A percentile compares a stretch with the other conserved stretches of the same genome.
These are phyloP conservation scores for Areca catechu DNA, from an alignment of 176 grass and related monocot species.

Conservation along the genomic window DNA sequence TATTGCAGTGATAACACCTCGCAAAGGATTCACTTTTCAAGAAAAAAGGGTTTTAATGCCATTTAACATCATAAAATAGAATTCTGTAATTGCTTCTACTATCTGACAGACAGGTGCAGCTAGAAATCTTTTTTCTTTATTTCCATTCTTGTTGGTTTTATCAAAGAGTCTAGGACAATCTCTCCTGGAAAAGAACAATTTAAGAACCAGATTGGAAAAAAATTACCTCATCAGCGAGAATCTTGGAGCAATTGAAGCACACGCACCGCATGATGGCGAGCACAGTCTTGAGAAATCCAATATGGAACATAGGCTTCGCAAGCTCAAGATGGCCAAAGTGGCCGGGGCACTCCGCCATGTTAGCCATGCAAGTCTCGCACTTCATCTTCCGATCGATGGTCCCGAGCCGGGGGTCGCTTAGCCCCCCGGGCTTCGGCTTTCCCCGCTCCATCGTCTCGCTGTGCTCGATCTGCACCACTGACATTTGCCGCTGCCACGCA, in stretches of 20 bases:
- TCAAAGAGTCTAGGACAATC: no score
- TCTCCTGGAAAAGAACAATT: no score
- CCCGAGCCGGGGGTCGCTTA: conserved; percentile 82
- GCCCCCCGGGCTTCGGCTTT: conserved; percentile 76
- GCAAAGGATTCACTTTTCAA: no score
- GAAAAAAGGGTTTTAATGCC: no score
- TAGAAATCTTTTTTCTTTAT: no score
- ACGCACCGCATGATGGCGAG: conserved; percentile 96
- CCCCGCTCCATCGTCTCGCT: conserved; percentile 95
- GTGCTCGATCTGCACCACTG: conserved; percentile 74
- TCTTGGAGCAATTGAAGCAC: conserved; percentile 99
- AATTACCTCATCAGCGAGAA: conserved; percentile 82
- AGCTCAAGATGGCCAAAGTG: conserved; percentile 99
- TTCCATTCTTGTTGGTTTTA: no score
- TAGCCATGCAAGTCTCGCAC: conserved; percentile 95
- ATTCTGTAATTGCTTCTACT: no score
- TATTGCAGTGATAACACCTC: no score
- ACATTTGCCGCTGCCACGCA: conserved; percentile 88
- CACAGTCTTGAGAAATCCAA: conserved; percentile 92
- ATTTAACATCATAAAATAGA: no score
- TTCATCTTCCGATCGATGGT: conserved; percentile 95
- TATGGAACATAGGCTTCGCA: conserved; percentile 96
- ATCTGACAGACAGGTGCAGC: no score
- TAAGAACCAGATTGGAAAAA: no score
- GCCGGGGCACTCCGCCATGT: conserved; percentile 90